Evolutionary conservation across 352 stramenopile species (phyloP), one percentile per base, ranked within the genome.

Genomic region (Phytopythium aichiense): DNA sequence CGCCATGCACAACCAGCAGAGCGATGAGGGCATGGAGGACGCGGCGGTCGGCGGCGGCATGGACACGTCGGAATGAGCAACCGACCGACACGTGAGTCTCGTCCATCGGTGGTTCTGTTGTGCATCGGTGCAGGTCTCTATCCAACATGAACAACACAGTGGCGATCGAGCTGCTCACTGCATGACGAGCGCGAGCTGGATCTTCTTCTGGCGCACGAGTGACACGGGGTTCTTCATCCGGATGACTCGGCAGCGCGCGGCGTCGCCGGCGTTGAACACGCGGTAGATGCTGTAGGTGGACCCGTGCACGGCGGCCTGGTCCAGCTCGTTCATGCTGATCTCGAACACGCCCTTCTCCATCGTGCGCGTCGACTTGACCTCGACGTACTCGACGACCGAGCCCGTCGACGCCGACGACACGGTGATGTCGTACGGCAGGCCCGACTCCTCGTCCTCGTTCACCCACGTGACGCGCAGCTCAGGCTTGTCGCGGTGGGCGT

Each of bases 321-420:
- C 84, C 63, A 95, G 66, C 61, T 95, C 87, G 68, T 95, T 92
- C 79, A 93, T 89, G 58, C 83, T 93, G 68, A 95, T 95, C 79
- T 95, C 87, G 51, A 95, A 95, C 59, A 90, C 71, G 28, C 74
- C 72, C 61, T 95, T 95, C 66, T 95, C 87, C 77, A 90, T 92
- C 23, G 85, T 95, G 35, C 85, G 83, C 45, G 87, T 95, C 40
- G 82, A 83, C 58, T 95, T 95, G 48, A 95, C 87, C 62, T 95
- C 87, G 33, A 94, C 76, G 65, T 89, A 95, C 71, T 95, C 84
- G 54, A 87, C 70, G 38, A 89, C 67, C 33, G 70, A 74, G 28
- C 74, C 79, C 31, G 51, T 68, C 12, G 53, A 72, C 15, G 37
- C 38, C 13, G 23, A 43, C 16, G 77, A 84, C 16, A 94, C 56